Evolutionary conservation across 345 rosid genomes (phyloP).

Genomic region (Aquilaria sinensis): DNA sequence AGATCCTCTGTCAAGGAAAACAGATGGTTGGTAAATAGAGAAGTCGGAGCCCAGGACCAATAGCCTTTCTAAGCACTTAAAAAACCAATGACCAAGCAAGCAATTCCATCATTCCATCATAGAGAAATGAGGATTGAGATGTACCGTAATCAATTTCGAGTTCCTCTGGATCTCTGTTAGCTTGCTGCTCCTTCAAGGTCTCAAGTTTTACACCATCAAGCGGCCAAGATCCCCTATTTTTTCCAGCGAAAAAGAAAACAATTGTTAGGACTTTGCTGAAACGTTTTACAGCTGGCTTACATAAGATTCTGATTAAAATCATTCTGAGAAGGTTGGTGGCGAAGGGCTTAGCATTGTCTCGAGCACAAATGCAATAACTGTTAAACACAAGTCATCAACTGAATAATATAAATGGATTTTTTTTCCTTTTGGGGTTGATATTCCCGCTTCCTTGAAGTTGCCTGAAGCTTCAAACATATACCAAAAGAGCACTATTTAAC

Average conservation of each 20-base stretch:
- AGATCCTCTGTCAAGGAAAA: conserved; percentile 46
- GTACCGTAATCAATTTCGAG: conserved; percentile 82
- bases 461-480: not conserved
- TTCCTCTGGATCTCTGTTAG: conserved; percentile 65
- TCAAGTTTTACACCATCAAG: conserved; percentile 67
- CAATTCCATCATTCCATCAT: not conserved
- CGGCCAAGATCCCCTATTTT: conserved; percentile 75
- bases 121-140: not conserved
- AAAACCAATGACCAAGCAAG: not conserved
- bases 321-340: no score
- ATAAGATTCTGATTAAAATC: no score
- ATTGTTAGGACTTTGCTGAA: not conserved
- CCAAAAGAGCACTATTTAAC: not conserved
- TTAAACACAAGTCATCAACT: no score
- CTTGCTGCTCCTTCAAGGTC: conserved; percentile 67
- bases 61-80: not conserved
- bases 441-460: no score
- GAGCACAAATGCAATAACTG: no score
- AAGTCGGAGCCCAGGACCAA: not conserved
- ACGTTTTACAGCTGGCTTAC: not conserved
- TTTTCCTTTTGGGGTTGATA: not conserved
- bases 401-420: no score
- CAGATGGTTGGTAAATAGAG: not conserved
- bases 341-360: no score
- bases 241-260: not conserved